A percentile compares a stretch with the other conserved stretches of the same genome.
These are phyloP conservation scores for Euryodendron excelsum DNA, from an alignment of 148 eudicot genomes.

Conservation along the genomic window DNA sequence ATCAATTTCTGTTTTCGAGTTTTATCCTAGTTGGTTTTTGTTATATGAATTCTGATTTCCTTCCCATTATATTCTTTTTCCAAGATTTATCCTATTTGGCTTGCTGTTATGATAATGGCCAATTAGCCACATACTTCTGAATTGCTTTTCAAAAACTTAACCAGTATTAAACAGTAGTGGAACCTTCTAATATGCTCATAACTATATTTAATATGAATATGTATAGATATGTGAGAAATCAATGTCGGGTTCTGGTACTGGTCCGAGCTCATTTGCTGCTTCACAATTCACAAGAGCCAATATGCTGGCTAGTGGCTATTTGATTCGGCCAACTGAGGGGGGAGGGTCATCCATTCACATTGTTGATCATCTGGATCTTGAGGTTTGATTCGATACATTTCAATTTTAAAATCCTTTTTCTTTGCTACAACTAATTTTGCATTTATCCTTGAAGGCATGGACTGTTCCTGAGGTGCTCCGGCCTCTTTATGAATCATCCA, in stretches of 20 bases:
- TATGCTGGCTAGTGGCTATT: conserved; percentile 43
- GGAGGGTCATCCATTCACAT: conserved; percentile 45
- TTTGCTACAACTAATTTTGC: neutral
- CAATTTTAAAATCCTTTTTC: neutral
- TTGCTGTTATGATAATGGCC: neutral
- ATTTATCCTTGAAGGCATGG: conserved; percentile 24
- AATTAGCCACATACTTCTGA: neutral
- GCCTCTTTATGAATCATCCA: conserved; percentile 42
- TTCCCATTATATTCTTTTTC: neutral
- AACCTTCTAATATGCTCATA: neutral
- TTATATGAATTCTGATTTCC: neutral
- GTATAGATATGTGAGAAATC: conserved; percentile 8
- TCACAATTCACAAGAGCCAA: conserved; percentile 39
- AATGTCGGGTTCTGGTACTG: conserved; percentile 9
- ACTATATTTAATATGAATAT: neutral
- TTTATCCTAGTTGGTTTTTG: neutral
- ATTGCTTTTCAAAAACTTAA: neutral
- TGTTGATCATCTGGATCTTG: conserved; percentile 44
- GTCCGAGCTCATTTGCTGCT: conserved; percentile 28
- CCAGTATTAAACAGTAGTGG: neutral
- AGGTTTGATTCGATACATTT: conserved; percentile 14
- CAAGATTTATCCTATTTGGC: neutral
- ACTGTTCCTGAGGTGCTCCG: conserved; percentile 42
- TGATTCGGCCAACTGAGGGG: conserved; percentile 43
- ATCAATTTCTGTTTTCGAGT: neutral